phyloP scores from a whole-genome alignment of 345 rosid species.

The Hibiscus trionum region DNA sequence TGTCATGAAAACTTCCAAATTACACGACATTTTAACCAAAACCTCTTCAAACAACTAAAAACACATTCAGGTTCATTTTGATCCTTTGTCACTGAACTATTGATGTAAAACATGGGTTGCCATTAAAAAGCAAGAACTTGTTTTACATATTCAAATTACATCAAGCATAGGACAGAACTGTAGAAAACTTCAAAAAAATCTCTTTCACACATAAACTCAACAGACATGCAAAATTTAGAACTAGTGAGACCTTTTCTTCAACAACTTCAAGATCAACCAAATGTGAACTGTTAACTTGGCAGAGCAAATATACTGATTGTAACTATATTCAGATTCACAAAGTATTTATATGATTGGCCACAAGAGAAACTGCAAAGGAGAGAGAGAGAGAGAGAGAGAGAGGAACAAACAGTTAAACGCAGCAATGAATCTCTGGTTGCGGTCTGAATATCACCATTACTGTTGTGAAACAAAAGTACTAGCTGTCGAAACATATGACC shows the following conservation, averaged over 20 bases:
- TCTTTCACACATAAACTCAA: background rate
- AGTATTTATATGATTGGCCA: too few species aligned
- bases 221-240: background rate
- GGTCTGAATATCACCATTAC: conserved; percentile 51
- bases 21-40: background rate
- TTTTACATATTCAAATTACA: background rate
- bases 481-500: conserved; percentile 51
- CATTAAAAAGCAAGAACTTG: background rate
- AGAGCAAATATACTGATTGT: background rate
- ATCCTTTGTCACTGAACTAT: background rate
- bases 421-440: conserved; percentile 65
- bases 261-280: background rate
- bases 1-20: background rate
- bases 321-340: background rate
- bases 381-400: background rate
- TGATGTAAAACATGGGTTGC: background rate
- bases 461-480: conserved; percentile 43
- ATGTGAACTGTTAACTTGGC: background rate
- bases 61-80: conserved; percentile 1
- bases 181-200: background rate
- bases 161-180: background rate
- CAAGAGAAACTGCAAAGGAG: background rate
- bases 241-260: background rate
- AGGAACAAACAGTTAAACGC: conserved; percentile 55
- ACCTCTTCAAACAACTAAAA: conserved; percentile 2